These are phyloP conservation scores for Lactarius vividus DNA, from an alignment of 768 basidiomycete genomes.

Conservation along the genomic window DNA sequence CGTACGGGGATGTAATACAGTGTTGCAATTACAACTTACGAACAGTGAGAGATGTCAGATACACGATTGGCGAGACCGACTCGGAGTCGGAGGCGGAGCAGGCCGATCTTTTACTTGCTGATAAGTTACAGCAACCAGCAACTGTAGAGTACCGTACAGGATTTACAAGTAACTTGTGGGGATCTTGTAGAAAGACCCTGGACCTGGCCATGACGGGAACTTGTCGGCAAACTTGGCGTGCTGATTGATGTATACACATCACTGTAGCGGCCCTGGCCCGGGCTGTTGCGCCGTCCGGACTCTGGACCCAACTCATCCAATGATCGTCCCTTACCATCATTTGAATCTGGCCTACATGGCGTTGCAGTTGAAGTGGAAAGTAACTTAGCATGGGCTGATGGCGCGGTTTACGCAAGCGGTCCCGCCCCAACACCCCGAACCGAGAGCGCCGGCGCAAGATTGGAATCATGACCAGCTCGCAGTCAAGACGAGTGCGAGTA, in stretches of 20 bases:
- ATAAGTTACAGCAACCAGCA: background rate
- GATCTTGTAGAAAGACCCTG: background rate
- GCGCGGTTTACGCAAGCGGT: background rate
- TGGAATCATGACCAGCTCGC: background rate
- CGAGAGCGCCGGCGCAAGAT: background rate
- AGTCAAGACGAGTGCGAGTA: background rate
- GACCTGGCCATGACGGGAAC: background rate
- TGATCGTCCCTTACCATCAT: background rate
- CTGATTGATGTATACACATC: background rate
- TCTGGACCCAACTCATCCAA: background rate
- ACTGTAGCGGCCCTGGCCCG: background rate
- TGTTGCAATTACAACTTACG: background rate
- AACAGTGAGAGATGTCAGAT: background rate
- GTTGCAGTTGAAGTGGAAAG: background rate
- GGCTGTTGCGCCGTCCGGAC: background rate
- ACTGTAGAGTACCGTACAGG: too few species aligned
- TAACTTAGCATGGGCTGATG: background rate
- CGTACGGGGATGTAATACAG: background rate
- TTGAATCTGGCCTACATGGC: background rate
- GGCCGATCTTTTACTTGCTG: background rate
- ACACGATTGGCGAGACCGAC: background rate
- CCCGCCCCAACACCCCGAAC: background rate
- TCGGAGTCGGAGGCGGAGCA: background rate
- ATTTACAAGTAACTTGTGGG: too few species aligned
- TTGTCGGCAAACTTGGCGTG: background rate